Evolutionary conservation across 257 asterid genomes (phyloP), one percentile per base, ranked within the genome.

Genomic region (Nicotiana undulata): DNA sequence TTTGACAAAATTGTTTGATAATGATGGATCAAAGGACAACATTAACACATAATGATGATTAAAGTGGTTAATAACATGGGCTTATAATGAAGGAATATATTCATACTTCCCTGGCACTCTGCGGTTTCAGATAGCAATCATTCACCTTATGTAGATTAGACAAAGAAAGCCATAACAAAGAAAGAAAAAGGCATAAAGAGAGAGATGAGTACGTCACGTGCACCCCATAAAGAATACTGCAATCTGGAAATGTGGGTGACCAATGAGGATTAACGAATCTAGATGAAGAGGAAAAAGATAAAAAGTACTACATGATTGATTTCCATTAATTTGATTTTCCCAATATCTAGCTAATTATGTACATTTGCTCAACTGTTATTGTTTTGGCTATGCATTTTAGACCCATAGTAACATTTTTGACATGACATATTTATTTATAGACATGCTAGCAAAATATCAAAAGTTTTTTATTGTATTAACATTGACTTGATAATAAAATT

Each of bases 141-240:
- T 49, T 74, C 44, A 74, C 15, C 58, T 13, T 44, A 44, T 44
- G 77, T 70, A 70, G n/a, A 68, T 46, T 46, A 24, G 40, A 70
- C 34, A 40, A 4, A 22, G 60, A 72, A 24, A 9, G 31, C 37
- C 28, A 26, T 12, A 63, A 85, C 80, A 78, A 31, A 67, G 60
- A 60, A 53, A 26, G 20, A 63, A 74, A 80, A 16, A 76, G 32
- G 82, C 72, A 77, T 81, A 80, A 40, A 77, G 55, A 82, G 55
- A 82, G 83, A 80, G 80, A 78, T 79, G 82, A 29, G 85, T n/a
- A n/a, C n/a, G n/a, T 87, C 92, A 87, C 93, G 91, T 92, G 97
- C 86, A 55, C 49, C 68, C 85, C 86, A 55, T 77, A 58, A 66
- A 81, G 58, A 83, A 81, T 80, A 75, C 74, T 76, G 74, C 56